Percentiles rank a stretch among this genome's conserved stretches.
These are phyloP conservation scores for Annulohypoxylon truncatum DNA, from an alignment of 2,329 filamentous ascomycete species.

Conservation along the genomic window DNA sequence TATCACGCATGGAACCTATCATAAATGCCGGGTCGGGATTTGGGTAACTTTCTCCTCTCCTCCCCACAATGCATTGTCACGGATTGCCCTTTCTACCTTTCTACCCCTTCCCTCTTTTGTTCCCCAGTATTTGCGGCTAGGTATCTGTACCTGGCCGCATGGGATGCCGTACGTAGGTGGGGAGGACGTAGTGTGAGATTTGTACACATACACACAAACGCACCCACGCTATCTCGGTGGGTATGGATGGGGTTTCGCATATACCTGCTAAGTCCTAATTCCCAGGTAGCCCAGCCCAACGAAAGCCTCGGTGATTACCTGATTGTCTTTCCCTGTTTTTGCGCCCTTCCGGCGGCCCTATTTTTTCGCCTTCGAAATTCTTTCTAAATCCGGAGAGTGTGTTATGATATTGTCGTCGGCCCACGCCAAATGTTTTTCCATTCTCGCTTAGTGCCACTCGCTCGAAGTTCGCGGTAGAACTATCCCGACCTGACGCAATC, in stretches of 20 bases:
- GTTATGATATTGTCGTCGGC: constrained; percentile 34
- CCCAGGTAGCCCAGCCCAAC: neutral
- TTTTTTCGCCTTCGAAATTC: neutral
- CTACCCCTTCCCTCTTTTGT: neutral
- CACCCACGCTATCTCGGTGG: neutral
- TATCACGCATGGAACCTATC: constrained; percentile 32
- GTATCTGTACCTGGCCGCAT: neutral
- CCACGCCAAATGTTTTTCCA: constrained; percentile 28
- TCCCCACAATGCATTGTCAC: constrained; percentile 4
- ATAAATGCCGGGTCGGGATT: constrained; percentile 44
- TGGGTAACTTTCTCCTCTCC: constrained; percentile 13
- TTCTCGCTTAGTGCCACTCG: constrained; percentile 5
- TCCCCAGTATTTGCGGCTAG: constrained; percentile 27
- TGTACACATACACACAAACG: no score
- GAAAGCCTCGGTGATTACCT: constrained; percentile 5
- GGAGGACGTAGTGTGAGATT: neutral
- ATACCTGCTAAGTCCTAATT: constrained; percentile 7
- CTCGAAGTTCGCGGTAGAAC: constrained; percentile 9
- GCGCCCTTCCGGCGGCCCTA: constrained; percentile 5
- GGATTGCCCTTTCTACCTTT: no score
- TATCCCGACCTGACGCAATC: constrained; percentile 35
- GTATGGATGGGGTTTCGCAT: constrained; percentile 4
- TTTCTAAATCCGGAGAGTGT: constrained; percentile 11
- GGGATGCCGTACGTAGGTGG: neutral
- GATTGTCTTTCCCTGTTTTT: constrained; percentile 2